phyloP scores from a whole-genome alignment of 225 moss, liverwort and hornwort species.

The Sphagnum tenellum region DNA sequence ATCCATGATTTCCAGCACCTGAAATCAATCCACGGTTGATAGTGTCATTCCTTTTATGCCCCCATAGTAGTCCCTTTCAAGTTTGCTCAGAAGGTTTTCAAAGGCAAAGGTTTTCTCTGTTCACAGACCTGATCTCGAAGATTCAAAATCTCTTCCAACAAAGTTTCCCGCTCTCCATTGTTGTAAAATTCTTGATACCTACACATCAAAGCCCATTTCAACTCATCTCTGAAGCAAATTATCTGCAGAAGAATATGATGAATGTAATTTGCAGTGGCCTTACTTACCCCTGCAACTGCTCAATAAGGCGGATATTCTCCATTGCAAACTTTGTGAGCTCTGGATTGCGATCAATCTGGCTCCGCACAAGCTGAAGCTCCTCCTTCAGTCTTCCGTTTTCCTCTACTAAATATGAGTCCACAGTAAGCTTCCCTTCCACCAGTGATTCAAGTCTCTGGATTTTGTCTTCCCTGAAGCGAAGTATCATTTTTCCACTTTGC shows the following conservation, averaged over 20 bases:
- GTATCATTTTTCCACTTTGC: slow-evolving; percentile 84
- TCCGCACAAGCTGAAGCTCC: slow-evolving; percentile 69
- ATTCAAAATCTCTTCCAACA: slow-evolving; percentile 62
- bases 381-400: slow-evolving; percentile 57
- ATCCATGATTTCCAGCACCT: slow-evolving; percentile 72
- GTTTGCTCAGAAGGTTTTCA: too few species aligned
- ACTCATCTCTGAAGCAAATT: too few species aligned
- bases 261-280: too few species aligned
- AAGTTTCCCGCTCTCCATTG: slow-evolving; percentile 55
- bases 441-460: slow-evolving; percentile 71
- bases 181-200: slow-evolving; percentile 88
- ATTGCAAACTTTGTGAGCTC: slow-evolving; percentile 95
- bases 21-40: not conserved
- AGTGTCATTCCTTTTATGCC: too few species aligned
- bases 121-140: slow-evolving; percentile 66
- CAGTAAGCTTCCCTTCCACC: slow-evolving; percentile 41
- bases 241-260: too few species aligned
- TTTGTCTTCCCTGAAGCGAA: slow-evolving; percentile 89
- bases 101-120: not conserved
- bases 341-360: slow-evolving; percentile 77
- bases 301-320: slow-evolving; percentile 89
- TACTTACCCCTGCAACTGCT: slow-evolving; percentile 73
- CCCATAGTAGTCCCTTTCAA: too few species aligned
- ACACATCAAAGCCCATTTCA: not conserved
- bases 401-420: slow-evolving; percentile 36